Base-by-base conservation (phyloP, 148 eudicot species). In the Vaccinium darrowii region DNA sequence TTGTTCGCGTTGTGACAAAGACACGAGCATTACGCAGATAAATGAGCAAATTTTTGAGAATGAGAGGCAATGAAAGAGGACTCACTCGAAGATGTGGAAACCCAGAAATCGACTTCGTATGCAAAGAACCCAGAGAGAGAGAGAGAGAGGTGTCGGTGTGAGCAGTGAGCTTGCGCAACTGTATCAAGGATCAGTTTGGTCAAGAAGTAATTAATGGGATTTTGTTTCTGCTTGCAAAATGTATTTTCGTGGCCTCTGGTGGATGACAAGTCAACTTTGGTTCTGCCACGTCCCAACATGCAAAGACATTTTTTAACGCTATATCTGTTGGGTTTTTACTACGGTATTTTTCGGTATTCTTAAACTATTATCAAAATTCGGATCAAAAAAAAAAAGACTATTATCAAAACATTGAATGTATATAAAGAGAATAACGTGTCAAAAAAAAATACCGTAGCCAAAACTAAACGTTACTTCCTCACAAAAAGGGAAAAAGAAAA, bases 281-380 rank as follows among this genome's bases (percentile, higher is more conserved):
- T 47, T 76, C 53, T 76, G 78, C 54, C 79, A 49, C 79, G 79
- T 76, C 54, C 56, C 79, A n/a, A 3, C 79, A 36, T 73, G 77
- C 51, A 73, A 9, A 18, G 10, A 14, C n/a, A 16, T 33, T 13
- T 72, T 36, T 36, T 36, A 36, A 36, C 39, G 0, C 3, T 36
- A 36, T 36, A 0, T 36, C 3, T 3, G 36, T 33, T 33, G 36
- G 0, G 2, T 33, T 33, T 33, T 33, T 2, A 1, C 36, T 33
- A 0, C 2, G 2, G 36, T 33, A 33, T 33, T 33, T 33, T 33
- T 33, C 36, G 36, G 2, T 33, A 33, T 30, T 30, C 2, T 33
- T 33, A 33, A 0, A 33, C 36, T 33, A 33, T 33, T 33, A 1
- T 33, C 36, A 33, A 33, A 33, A 33, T n/a, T n/a, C n/a, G n/a